Base-by-base conservation (phyloP, 148 eudicot species). In the Vaccinium corymbosum region DNA sequence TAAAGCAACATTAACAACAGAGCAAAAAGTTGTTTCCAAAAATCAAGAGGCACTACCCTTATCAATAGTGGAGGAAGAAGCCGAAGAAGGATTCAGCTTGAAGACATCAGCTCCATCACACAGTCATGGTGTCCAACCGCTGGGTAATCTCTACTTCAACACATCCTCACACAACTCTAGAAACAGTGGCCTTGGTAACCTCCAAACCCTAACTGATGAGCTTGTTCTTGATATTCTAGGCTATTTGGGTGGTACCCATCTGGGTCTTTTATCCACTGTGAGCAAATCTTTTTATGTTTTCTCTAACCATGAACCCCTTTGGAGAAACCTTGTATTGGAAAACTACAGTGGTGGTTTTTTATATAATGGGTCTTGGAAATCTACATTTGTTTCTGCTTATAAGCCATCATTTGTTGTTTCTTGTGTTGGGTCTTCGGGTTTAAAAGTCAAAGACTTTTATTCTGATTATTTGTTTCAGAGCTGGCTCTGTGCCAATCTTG, bases 401-500 rank as follows among this genome's bases (percentile, higher is more conserved):
- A 89, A 62, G 49, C 89, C 93, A 2, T 68, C 72, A 6, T 89
- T 84, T 79, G 84, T 66, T 81, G 83, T 83, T 83, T 77, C 87
- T 14, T 61, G 53, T 51, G 50, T 84, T 49, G 88, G 87, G 57
- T 85, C 76, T 52, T 86, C 70, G 57, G 89, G 90, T 52, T 89
- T 97, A 85, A 83, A 61, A 73, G 87, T 97, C 83, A 88, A 90
- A 75, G 97, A 97, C 83, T 97, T 97, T 80, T 97, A 94, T 85
- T 93, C 97, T 79, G 99, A 97, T 93, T 97, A 92, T 88, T 81
- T 97, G 92, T 97, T 97, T 75, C 99, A 97, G 80, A 97, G 99
- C 80, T 97, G 99, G 99, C 88, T 97, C 8, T 97, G 99, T 92
- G 99, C 99, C 46, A 94, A 93, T 85, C 97, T 97, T 84, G 99